phyloP scores from a whole-genome alignment of 2,329 filamentous ascomycete species.

The Paracamarosporium sp. region DNA sequence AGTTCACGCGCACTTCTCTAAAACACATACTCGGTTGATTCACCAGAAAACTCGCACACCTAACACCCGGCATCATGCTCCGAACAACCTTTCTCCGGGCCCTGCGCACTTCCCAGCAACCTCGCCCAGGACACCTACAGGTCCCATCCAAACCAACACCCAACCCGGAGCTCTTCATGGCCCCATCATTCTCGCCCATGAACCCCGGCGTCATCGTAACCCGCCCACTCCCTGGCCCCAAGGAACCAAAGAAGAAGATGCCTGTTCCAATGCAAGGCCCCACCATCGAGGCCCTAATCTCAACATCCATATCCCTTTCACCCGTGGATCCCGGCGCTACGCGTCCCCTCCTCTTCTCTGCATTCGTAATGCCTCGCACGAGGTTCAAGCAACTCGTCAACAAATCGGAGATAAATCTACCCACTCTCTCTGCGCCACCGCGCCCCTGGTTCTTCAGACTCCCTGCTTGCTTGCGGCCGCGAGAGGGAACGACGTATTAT shows the following conservation, averaged over 20 bases:
- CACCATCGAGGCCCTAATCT: not conserved
- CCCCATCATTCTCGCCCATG: not conserved
- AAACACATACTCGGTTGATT: no score
- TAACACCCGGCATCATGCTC: no score
- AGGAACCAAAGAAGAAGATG: no score
- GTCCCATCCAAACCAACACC: not conserved
- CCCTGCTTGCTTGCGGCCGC: constrained; percentile 13
- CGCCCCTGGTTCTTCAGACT: constrained; percentile 20
- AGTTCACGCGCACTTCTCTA: no score
- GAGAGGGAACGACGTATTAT: constrained; percentile 20
- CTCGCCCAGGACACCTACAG: not conserved
- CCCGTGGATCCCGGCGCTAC: not conserved
- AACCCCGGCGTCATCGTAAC: not conserved
- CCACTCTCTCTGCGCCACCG: not conserved
- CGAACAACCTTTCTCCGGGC: no score
- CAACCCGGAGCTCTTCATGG: no score
- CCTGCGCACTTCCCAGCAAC: no score
- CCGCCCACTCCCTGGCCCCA: not conserved
- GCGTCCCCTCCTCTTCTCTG: not conserved
- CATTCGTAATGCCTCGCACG: no score
- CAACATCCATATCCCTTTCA: not conserved
- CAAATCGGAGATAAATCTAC: not conserved
- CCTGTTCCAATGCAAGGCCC: not conserved
- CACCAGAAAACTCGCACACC: no score
- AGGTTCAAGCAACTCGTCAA: not conserved